phyloP scores from a whole-genome alignment of 1,139 yeast genomes.

The Debaryomyces sp. region DNA sequence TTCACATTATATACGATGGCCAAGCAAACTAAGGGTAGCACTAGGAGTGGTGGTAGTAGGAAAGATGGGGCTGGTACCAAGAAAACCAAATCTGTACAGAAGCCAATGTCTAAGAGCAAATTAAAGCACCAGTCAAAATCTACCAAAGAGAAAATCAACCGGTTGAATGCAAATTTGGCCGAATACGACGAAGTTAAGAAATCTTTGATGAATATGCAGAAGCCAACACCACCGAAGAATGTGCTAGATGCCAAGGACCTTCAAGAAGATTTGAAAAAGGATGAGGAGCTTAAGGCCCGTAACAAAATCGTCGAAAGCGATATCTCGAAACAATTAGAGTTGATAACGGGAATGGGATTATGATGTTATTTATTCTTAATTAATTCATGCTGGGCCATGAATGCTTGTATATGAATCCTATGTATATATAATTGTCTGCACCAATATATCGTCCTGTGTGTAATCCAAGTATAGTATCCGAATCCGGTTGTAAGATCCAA shows the following conservation, averaged over 20 bases:
- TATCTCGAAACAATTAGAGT: slow-evolving; percentile 58
- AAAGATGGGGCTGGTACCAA: slow-evolving; percentile 6
- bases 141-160: slow-evolving; percentile 43
- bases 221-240: slow-evolving; percentile 18
- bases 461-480: neutral
- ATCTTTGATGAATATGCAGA: slow-evolving; percentile 20
- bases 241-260: slow-evolving; percentile 36
- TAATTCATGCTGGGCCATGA: slow-evolving; percentile 5
- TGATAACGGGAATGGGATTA: slow-evolving; percentile 55
- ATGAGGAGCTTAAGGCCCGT: slow-evolving; percentile 37
- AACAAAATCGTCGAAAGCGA: slow-evolving; percentile 52
- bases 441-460: slow-evolving; percentile 1
- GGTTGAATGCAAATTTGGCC: slow-evolving; percentile 42
- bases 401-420: neutral
- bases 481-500: neutral
- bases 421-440: neutral
- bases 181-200: slow-evolving; percentile 40
- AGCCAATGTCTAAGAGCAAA: slow-evolving; percentile 20
- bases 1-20: neutral
- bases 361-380: too few species aligned
- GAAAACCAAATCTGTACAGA: slow-evolving; percentile 13
- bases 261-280: slow-evolving; percentile 46
- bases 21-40: neutral
- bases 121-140: slow-evolving; percentile 31
- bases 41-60: neutral